Conservation (phyloP, 2,329 filamentous ascomycete species). For the Sarocladium oryzae region DNA sequence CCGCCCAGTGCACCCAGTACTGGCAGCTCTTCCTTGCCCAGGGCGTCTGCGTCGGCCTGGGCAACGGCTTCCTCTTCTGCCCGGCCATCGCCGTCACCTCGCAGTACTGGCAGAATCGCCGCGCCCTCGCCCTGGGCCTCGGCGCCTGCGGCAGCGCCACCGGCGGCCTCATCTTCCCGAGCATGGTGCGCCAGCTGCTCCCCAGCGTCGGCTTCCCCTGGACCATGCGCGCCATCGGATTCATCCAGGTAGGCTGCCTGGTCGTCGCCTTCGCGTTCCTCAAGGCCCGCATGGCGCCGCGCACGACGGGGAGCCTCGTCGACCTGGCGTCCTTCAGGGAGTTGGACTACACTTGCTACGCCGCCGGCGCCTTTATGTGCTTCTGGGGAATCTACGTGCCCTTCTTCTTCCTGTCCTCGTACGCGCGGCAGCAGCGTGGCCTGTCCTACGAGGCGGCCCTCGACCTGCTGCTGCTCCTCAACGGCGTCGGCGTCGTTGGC, state of each 20-base stretch:
- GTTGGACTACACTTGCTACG: conserved; percentile 35
- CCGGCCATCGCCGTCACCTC: conserved; percentile 58
- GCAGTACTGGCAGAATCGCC: conserved; percentile 55
- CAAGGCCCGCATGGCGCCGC: conserved; percentile 34
- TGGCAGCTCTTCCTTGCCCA: conserved; percentile 52
- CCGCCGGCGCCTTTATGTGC: conserved; percentile 26
- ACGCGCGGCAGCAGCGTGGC: conserved; percentile 28
- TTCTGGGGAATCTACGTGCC: conserved; percentile 19
- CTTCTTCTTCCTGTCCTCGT: conserved; percentile 35
- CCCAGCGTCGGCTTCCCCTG: conserved; percentile 34
- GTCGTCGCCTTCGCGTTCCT: conserved; percentile 30
- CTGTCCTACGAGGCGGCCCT: conserved; percentile 41
- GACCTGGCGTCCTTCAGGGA: conserved; percentile 41
- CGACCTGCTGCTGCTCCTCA: conserved; percentile 55
- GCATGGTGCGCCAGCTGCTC: conserved; percentile 21
- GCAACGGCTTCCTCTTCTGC: conserved; percentile 57
- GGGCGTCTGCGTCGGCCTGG: conserved; percentile 51
- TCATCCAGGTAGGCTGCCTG: conserved; percentile 45
- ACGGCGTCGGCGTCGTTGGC: conserved; percentile 53
- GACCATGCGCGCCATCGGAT: conserved; percentile 53
- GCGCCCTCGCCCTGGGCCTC: conserved; percentile 55
- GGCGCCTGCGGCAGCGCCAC: conserved; percentile 53
- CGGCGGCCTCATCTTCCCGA: conserved; percentile 52
- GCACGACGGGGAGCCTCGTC: conserved; percentile 33
- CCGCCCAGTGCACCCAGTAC: conserved; percentile 39